Evolutionary conservation across 495 filamentous ascomycete genomes (phyloP).

Genomic region (Ascobolus immersus): DNA sequence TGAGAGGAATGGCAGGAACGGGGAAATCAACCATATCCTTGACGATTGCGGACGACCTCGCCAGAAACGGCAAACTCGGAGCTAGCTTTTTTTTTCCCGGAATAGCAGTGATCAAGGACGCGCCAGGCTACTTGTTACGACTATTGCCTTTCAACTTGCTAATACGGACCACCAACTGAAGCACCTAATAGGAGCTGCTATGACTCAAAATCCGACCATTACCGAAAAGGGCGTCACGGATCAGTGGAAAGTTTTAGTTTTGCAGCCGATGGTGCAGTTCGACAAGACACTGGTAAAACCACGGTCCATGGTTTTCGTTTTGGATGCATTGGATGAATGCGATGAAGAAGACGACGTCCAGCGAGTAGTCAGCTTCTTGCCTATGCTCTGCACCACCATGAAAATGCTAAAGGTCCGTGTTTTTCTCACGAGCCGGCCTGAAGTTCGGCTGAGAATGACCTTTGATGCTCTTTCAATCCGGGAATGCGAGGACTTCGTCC

Average conservation of each 20-base stretch:
- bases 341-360: conserved; percentile 11
- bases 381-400: conserved; percentile 7
- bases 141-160: conserved; percentile 9
- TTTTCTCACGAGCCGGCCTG: conserved; percentile 20
- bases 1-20: conserved; percentile 14
- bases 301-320: conserved; percentile 9
- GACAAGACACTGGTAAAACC: not conserved
- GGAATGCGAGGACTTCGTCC: conserved; percentile 7
- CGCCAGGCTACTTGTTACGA: conserved; percentile 9
- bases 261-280: conserved; percentile 5
- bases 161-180: conserved; percentile 1
- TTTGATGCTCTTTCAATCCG: conserved; percentile 8
- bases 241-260: conserved; percentile 9
- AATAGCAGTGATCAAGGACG: conserved; percentile 6
- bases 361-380: conserved; percentile 13
- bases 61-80: conserved; percentile 2
- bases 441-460: conserved; percentile 11
- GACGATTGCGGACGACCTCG: conserved; percentile 4
- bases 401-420: conserved; percentile 10
- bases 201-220: conserved; percentile 4
- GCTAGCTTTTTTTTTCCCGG: conserved; percentile 6
- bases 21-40: conserved; percentile 17
- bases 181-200: conserved; percentile 4
- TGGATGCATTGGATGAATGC: conserved; percentile 19
- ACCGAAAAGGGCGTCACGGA: conserved; percentile 1